These are phyloP conservation scores for Yamadazyma sp. DNA, from an alignment of 805 yeast species.

Conservation along the genomic window DNA sequence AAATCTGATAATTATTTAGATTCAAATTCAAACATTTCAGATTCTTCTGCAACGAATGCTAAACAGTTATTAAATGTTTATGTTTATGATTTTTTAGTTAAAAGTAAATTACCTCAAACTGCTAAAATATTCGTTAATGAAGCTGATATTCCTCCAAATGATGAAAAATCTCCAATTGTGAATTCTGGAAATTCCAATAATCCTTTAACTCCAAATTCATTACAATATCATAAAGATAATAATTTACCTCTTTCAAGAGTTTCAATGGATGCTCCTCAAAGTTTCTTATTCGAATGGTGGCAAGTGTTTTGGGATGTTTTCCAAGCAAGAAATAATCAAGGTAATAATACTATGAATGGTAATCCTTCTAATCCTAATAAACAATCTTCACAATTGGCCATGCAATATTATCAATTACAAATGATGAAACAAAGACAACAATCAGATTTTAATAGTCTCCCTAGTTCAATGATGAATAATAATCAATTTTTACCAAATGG, in stretches of 20 bases:
- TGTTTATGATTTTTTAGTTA: conserved; percentile 79
- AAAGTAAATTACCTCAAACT: conserved; percentile 66
- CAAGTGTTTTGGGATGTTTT: conserved; percentile 92
- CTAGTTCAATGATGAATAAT: conserved; percentile 8
- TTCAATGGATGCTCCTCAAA: conserved; percentile 79
- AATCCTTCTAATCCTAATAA: conserved; percentile 3
- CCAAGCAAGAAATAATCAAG: conserved; percentile 72
- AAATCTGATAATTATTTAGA: conserved; percentile 5
- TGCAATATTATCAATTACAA: conserved; percentile 68
- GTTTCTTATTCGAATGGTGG: conserved; percentile 94
- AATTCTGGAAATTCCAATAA: conserved; percentile 1
- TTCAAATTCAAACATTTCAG: conserved; percentile 16
- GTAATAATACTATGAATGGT: no score
- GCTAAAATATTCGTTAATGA: conserved; percentile 75
- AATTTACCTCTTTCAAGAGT: conserved; percentile 50
- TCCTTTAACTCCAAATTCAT: conserved; percentile 9
- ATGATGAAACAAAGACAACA: conserved; percentile 58
- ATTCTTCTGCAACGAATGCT: conserved; percentile 48
- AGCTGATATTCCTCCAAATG: conserved; percentile 56
- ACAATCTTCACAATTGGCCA: conserved; percentile 39
- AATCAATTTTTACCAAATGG: not conserved
- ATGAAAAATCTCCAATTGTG: conserved; percentile 2
- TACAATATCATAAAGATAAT: conserved; percentile 32
- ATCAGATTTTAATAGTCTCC: conserved; percentile 30
- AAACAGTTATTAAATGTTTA: conserved; percentile 73